Evolutionary conservation across 2,329 filamentous ascomycete genomes (phyloP).

Genomic region (Fusarium goolgardi): DNA sequence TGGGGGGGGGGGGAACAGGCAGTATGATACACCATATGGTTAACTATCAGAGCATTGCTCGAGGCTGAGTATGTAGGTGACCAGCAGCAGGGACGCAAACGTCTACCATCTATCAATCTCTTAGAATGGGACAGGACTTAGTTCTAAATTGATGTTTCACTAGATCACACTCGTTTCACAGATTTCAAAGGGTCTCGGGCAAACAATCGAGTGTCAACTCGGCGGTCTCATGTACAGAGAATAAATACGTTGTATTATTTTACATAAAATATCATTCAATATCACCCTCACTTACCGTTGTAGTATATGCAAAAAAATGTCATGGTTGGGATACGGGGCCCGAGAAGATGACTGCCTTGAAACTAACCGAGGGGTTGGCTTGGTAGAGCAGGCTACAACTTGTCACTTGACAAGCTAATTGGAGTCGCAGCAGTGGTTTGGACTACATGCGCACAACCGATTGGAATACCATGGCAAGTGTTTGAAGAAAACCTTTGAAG

Average conservation of each 20-base stretch:
- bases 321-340: neutral
- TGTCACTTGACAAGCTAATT: constrained; percentile 17
- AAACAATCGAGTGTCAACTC: constrained; percentile 8
- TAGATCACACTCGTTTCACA: constrained; percentile 27
- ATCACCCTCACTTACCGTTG: constrained; percentile 15
- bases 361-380: neutral
- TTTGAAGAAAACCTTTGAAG: neutral
- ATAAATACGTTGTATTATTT: constrained; percentile 39
- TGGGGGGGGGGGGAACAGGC: neutral
- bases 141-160: constrained; percentile 1
- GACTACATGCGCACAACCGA: neutral
- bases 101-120: neutral
- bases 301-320: neutral
- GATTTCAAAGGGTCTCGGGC: neutral
- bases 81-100: neutral
- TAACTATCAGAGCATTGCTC: constrained; percentile 22
- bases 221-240: constrained; percentile 4
- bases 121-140: neutral
- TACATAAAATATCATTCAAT: neutral
- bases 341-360: neutral
- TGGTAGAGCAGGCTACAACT: neutral
- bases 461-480: neutral
- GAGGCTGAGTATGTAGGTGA: neutral
- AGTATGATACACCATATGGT: constrained; percentile 14
- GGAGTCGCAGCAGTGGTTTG: too few species aligned